Base-by-base conservation (phyloP, 352 stramenopile species). In the Hyaloperonospora arabidopsidis region DNA sequence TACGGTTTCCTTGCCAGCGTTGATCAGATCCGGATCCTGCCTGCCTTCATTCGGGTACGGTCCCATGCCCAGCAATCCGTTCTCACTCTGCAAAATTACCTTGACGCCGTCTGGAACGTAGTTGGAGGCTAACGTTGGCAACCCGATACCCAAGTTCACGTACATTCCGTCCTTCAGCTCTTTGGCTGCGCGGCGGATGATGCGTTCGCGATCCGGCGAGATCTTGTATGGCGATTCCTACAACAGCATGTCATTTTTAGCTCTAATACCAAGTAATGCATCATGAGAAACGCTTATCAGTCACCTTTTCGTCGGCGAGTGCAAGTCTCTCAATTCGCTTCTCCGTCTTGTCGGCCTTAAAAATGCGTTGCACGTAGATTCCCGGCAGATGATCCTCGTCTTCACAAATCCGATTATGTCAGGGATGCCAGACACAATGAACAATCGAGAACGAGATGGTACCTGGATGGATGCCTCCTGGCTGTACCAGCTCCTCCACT, bases 1-100 rank as follows among this genome's bases (percentile, higher is more conserved):
- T 43, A 98, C 89, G 12, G 95, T 98, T 65, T 98, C 91, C 66
- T 98, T 98, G 49, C 95, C 94, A 15, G 95, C 95, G 69, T 98
- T 98, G 69, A 98, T 98, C 38, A 98, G 78, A 59, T 98, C 95
- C 7, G 92, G 64, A 69, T 98, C 93, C 45, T 92, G 76, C 43
- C 93, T 63, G 54, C 90, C 89, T 29, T 87, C 74, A 44, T 85
- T 84, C 21, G 84, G 87, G 76, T 97, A 96, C 41, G 94, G 93
- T 17, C 84, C 86, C 68, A 98, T 95, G 44, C 94, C 95, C 49
- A 98, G 71, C 8, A 98, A 68, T 22, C 95, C 95, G 67, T 98
- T 98, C 61, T 98, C 95, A 44, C 84, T 96, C 58, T 98, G 95
- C 35, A 98, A 72, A 63, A 97, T 86, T 50, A 98, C 96, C 38